phyloP scores from a whole-genome alignment of 2,329 filamentous ascomycete genomes.

The Trichoderma cornu-damae region DNA sequence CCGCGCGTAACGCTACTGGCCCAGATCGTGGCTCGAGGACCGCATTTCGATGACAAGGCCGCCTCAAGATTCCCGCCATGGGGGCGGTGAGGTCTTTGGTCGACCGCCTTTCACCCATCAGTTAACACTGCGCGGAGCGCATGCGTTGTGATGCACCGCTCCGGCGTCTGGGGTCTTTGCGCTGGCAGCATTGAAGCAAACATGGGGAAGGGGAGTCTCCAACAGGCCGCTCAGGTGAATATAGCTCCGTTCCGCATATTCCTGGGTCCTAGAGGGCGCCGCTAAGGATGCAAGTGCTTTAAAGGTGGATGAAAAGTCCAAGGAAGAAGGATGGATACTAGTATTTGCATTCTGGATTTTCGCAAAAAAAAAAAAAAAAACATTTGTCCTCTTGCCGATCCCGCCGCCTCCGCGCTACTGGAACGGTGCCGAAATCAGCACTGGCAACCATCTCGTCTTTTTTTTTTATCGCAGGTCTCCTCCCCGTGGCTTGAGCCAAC shows the following conservation, averaged over 20 bases:
- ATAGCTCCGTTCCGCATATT: neutral
- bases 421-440: neutral
- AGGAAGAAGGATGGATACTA: neutral
- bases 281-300: neutral
- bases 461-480: slow-evolving; percentile 5
- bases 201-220: slow-evolving; percentile 11
- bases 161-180: slow-evolving; percentile 4
- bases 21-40: neutral
- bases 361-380: no score
- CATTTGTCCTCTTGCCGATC: slow-evolving; percentile 10
- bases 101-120: neutral
- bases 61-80: neutral
- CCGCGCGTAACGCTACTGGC: slow-evolving; percentile 10
- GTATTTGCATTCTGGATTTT: neutral
- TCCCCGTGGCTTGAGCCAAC: slow-evolving; percentile 6
- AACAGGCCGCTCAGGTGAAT: neutral
- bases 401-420: slow-evolving; percentile 9
- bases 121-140: neutral
- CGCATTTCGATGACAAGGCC: slow-evolving; percentile 1
- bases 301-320: neutral
- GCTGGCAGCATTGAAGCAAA: neutral
- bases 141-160: slow-evolving; percentile 2
- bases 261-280: slow-evolving; percentile 6
- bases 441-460: neutral
- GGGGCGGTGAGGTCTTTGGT: slow-evolving; percentile 13